Conservation (phyloP, 2,329 filamentous ascomycete species). For the Pseudocercospora musae region DNA sequence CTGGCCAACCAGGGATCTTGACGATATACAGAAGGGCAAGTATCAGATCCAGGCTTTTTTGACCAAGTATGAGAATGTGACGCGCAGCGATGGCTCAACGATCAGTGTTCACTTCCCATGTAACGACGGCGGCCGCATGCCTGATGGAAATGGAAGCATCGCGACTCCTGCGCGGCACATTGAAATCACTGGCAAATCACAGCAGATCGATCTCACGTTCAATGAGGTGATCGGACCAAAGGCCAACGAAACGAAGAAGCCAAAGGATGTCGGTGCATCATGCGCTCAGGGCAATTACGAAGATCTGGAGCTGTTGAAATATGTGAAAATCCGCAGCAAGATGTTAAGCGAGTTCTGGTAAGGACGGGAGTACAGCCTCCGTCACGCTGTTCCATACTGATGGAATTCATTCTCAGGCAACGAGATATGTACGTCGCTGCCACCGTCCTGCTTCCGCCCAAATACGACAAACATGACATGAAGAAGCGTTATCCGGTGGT, state of each 20-base stretch:
- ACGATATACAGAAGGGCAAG: conserved; percentile 32
- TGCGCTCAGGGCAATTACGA: conserved; percentile 40
- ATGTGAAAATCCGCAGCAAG: conserved; percentile 39
- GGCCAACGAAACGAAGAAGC: conserved; percentile 26
- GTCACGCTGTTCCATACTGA: background rate
- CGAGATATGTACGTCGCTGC: conserved; percentile 37
- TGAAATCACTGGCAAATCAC: conserved; percentile 27
- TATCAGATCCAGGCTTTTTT: conserved; percentile 39
- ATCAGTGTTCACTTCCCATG: conserved; percentile 39
- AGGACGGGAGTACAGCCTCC: too few relatives aligned
- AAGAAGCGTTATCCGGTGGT: conserved; percentile 37
- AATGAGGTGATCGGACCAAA: conserved; percentile 24
- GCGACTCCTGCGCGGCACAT: conserved; percentile 28
- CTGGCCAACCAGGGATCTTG: conserved; percentile 34
- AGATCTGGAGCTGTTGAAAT: conserved; percentile 35
- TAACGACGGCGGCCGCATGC: conserved; percentile 34
- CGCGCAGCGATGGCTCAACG: conserved; percentile 37
- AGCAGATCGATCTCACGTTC: conserved; percentile 35
- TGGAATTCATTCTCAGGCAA: background rate
- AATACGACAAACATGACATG: conserved; percentile 35
- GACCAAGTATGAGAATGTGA: conserved; percentile 36
- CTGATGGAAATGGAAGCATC: conserved; percentile 35
- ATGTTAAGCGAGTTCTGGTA: conserved; percentile 38
- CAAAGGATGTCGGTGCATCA: conserved; percentile 36
- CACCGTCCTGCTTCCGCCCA: conserved; percentile 36